Base-by-base conservation (phyloP, 768 basidiomycete species). In the Inosperma sp. region DNA sequence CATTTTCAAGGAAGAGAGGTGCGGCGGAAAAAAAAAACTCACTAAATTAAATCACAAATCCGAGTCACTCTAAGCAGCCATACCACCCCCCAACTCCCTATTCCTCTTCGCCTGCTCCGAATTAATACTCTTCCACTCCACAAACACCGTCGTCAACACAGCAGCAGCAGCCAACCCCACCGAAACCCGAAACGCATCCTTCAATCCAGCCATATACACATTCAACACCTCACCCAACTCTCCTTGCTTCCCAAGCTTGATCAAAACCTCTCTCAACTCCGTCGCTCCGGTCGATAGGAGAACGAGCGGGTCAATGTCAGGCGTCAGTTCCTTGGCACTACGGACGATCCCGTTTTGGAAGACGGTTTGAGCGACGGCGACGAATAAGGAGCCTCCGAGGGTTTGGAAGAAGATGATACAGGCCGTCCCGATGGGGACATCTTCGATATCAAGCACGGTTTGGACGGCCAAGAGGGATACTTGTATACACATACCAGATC, bases 81-180 rank as follows among this genome's bases (percentile, higher is more conserved):
- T 48, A 35, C 23, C 46, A 36, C 46, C 46, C 9, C 4, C 6
- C 34, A 27, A 19, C 9, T 36, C 34, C 3, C 9, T 48, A 7
- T 48, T 48, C 4, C 25, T 16, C 25, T 52, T 40, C 22, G 27
- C 14, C 22, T 52, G 4, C 45, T 36, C 45, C 5, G 46, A 13
- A 12, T 52, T 52, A 26, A 52, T 33, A n/a, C 44, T 52, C 36
- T 48, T 52, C 51, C 51, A 52, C 36, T 52, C 51, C 51, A 52
- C 46, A 16, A 52, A 52, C 12, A 39, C 1, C 2, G 51, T 47
- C 23, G 44, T 41, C 22, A 52, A 8, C n/a, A 52, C 46, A 21
- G 44, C 46, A 17, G 46, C 29, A 26, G 29, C 16, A 4, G 45
- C 36, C 26, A 47, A 33, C 7, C 29, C 44, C 10, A 52, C 45